Percentiles rank a stretch among this genome's conserved stretches.
Conservation (phyloP, 768 basidiomycete species). For the Boletus reticuloceps region DNA sequence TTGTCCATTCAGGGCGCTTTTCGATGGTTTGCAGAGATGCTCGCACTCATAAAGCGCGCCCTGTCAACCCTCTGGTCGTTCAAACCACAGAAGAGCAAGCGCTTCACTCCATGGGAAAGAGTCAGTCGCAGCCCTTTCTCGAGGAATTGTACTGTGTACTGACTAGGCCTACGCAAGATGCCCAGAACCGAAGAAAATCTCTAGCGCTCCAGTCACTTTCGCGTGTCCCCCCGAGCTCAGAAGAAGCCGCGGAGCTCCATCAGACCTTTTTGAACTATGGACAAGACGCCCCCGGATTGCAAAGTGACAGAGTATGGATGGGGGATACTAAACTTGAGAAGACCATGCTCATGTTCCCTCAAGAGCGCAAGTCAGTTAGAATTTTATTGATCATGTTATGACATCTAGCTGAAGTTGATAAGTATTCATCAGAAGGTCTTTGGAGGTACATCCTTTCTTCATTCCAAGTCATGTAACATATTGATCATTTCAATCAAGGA, state of each 20-base stretch:
- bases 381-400: neutral
- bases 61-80: slow-evolving; percentile 62
- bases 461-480: neutral
- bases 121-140: slow-evolving; percentile 34
- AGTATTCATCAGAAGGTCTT: slow-evolving; percentile 84
- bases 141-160: neutral
- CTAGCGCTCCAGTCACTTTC: slow-evolving; percentile 58
- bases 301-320: slow-evolving; percentile 64
- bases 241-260: slow-evolving; percentile 69
- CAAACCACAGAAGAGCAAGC: slow-evolving; percentile 60
- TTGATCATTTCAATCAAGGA: slow-evolving; percentile 26
- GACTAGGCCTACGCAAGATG: slow-evolving; percentile 37
- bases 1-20: slow-evolving; percentile 63
- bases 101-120: slow-evolving; percentile 65
- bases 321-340: slow-evolving; percentile 68
- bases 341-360: slow-evolving; percentile 79
- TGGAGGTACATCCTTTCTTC: slow-evolving; percentile 46
- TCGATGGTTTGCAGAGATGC: slow-evolving; percentile 85
- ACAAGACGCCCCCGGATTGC: slow-evolving; percentile 29
- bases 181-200: slow-evolving; percentile 57
- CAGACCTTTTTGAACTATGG: slow-evolving; percentile 63
- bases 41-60: slow-evolving; percentile 56
- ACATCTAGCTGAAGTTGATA: neutral
- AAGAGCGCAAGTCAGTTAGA: slow-evolving; percentile 69
- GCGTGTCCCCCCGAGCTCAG: slow-evolving; percentile 69